Evolutionary conservation across 257 asterid genomes (phyloP), one percentile per base, ranked within the genome.

Genomic region (Solanum stenotomum): DNA sequence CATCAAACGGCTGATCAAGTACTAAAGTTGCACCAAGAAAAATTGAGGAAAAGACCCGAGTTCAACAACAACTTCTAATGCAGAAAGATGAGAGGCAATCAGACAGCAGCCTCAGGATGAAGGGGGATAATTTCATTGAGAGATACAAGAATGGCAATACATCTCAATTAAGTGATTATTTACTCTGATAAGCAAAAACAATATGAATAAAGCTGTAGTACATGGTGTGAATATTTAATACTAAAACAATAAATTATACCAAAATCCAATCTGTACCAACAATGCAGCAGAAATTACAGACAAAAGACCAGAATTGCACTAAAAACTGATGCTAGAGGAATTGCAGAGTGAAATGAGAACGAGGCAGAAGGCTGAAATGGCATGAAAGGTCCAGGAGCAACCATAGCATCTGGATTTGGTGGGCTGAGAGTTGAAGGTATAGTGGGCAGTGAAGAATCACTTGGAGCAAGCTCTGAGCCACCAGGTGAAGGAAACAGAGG

Each of bases 391-490:
- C 93, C 98, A 0, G 91, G 91, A 85, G 95, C 94, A 1, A 63
- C 94, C 82, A 91, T 42, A 38, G 89, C 97, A 75, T 95, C 98
- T 10, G 98, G 98, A 72, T 95, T 95, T 0, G 99, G 99, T n/a
- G 98, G 98, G 91, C 99, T 96, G n/a, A 95, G 99, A 87, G 97
- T 96, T 9, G 99, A 95, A 77, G 99, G 97, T 44, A 95, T 95
- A 16, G 94, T 92, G 27, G 98, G 98, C 33, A 93, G 79, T 79
- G 95, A 87, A 25, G 98, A 92, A 9, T 95, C 97, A 46, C 87
- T 87, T 10, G 99, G 99, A 83, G 99, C 89, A 42, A 94, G 95
- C 77, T 89, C 93, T 5, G 98, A 70, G 84, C 95, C 98, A 68
- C 94, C 93, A 0, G 98, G 95, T 9, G 98, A 91, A 56, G 99